Conservation (phyloP, 2,329 filamentous ascomycete species). For the Monosporascus sp. region DNA sequence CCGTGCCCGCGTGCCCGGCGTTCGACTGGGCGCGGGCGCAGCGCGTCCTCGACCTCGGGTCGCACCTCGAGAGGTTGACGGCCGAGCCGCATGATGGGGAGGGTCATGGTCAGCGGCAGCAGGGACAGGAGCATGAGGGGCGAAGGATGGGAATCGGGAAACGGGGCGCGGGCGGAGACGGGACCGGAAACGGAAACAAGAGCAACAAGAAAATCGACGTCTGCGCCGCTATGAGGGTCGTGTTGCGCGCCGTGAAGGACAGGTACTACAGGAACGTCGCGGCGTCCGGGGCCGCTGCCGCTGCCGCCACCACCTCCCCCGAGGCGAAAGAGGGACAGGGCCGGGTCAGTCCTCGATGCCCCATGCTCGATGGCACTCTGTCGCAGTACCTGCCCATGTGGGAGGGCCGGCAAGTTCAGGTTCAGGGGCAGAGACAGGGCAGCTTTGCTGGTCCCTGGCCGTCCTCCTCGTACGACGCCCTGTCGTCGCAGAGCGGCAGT, state of each 20-base stretch:
- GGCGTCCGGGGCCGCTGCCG: slow-evolving; percentile 20
- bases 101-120: slow-evolving; percentile 1
- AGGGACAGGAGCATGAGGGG: background rate
- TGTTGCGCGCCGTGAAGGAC: slow-evolving; percentile 39
- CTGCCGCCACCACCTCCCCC: slow-evolving; percentile 7
- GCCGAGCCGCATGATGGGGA: slow-evolving; percentile 6
- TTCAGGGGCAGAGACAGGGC: background rate
- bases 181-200: slow-evolving; percentile 7
- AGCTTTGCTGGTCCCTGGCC: too few relatives aligned
- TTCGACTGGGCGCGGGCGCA: slow-evolving; percentile 35
- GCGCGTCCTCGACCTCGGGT: slow-evolving; percentile 32
- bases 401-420: slow-evolving; percentile 31
- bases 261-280: slow-evolving; percentile 41
- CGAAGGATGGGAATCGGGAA: slow-evolving; percentile 3
- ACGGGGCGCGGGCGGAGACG: background rate
- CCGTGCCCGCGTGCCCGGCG: slow-evolving; percentile 30
- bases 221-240: slow-evolving; percentile 38
- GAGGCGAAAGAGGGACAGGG: slow-evolving; percentile 10
- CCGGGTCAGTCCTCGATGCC: slow-evolving; percentile 28
- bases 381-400: slow-evolving; percentile 41
- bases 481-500: slow-evolving; percentile 3
- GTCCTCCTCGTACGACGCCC: background rate
- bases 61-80: slow-evolving; percentile 34
- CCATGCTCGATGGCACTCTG: slow-evolving; percentile 47
- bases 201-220: slow-evolving; percentile 32